These are phyloP conservation scores for Thymus quinquecostatus DNA, from an alignment of 257 asterid genomes.

Conservation along the genomic window DNA sequence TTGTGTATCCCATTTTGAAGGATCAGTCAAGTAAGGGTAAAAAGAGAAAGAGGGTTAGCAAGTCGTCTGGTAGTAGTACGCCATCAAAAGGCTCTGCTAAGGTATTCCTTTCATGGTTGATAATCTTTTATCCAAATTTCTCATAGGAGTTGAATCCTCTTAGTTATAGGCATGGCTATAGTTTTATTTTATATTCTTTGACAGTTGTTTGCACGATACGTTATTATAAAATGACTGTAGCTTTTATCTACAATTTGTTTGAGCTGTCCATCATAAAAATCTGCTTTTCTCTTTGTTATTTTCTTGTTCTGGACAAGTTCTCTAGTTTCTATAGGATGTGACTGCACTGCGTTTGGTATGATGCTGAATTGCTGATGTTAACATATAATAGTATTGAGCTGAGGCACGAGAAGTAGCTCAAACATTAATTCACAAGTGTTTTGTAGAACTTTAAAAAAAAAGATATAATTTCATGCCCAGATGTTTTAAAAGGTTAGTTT, in stretches of 20 bases:
- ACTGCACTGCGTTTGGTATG: no score
- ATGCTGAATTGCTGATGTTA: no score
- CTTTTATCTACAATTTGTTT: neutral
- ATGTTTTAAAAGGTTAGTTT: neutral
- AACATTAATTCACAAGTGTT: neutral
- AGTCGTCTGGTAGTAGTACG: conserved; percentile 52
- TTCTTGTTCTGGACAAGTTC: no score
- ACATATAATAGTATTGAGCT: neutral
- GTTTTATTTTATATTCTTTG: neutral
- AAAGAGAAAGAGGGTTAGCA: conserved; percentile 73
- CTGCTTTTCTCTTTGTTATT: no score
- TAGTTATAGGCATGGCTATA: neutral
- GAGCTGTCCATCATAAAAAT: no score
- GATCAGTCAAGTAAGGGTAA: conserved; percentile 69
- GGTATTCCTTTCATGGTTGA: conserved; percentile 42
- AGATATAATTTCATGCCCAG: neutral
- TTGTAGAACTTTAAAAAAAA: neutral
- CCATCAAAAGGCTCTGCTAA: conserved; percentile 60
- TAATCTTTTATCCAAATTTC: neutral
- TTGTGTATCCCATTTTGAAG: conserved; percentile 4
- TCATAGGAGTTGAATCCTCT: conserved; percentile 2
- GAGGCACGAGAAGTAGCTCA: neutral
- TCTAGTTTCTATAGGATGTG: no score
- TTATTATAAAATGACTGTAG: neutral
- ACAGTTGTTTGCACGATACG: neutral